These are phyloP conservation scores for Spergularia marina DNA, from an alignment of 148 eudicot genomes.

Conservation along the genomic window DNA sequence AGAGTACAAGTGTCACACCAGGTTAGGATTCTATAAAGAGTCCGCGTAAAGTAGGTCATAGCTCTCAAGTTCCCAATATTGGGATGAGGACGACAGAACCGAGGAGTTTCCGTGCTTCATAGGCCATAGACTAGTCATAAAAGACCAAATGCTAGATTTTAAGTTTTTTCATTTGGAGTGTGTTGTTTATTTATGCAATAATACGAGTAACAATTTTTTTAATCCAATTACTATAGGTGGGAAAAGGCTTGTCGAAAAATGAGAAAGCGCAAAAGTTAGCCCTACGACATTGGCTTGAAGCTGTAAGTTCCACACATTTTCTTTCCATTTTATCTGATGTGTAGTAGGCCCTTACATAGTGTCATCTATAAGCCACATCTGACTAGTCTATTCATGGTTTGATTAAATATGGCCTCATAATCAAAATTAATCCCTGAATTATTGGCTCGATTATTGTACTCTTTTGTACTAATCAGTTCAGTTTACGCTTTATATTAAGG, in stretches of 20 bases:
- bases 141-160: background rate
- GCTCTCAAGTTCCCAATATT: too few species aligned
- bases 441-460: background rate
- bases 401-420: background rate
- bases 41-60: too few species aligned
- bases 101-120: background rate
- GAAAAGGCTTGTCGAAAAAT: slow-evolving; percentile 46
- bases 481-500: background rate
- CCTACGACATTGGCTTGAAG: slow-evolving; percentile 74
- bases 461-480: background rate
- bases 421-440: background rate
- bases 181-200: background rate
- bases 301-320: slow-evolving; percentile 47
- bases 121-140: background rate
- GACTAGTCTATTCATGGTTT: background rate
- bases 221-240: slow-evolving; percentile 32
- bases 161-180: background rate
- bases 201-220: slow-evolving; percentile 7
- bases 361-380: background rate
- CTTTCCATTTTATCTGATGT: background rate
- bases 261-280: slow-evolving; percentile 52
- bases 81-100: background rate
- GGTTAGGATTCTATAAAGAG: too few species aligned
- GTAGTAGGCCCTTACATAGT: background rate
- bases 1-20: too few species aligned